Percentiles rank a stretch among this genome's conserved stretches.
phyloP scores from a whole-genome alignment of 2,329 filamentous ascomycete genomes.

The Trichoderma gracile region DNA sequence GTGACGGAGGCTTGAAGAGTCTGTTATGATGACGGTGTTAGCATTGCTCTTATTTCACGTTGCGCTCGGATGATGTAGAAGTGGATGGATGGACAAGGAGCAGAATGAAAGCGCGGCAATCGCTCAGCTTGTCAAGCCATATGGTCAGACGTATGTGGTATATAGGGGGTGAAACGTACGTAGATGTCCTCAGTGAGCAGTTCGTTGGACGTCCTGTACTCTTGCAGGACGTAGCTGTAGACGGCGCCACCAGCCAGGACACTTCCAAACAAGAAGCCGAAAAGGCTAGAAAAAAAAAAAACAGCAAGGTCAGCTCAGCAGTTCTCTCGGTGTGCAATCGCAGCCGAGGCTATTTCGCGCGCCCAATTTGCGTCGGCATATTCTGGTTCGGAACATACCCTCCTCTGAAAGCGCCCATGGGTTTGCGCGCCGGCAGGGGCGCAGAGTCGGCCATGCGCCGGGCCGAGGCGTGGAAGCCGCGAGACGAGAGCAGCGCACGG shows the following conservation, averaged over 20 bases:
- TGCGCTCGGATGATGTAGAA: too few species aligned
- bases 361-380: background rate
- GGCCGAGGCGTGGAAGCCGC: constrained; percentile 54
- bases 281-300: constrained; percentile 58
- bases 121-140: background rate
- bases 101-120: too few species aligned
- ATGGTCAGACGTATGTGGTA: background rate
- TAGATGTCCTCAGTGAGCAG: constrained; percentile 94
- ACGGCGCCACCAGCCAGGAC: constrained; percentile 76
- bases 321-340: background rate
- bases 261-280: constrained; percentile 87
- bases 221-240: constrained; percentile 90
- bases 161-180: constrained; percentile 62
- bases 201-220: constrained; percentile 93
- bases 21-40: constrained; percentile 46
- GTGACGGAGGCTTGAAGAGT: constrained; percentile 85
- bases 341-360: constrained; percentile 20
- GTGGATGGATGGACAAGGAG: background rate
- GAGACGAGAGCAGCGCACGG: constrained; percentile 40
- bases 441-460: constrained; percentile 46
- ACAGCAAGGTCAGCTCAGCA: constrained; percentile 16
- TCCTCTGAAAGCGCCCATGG: constrained; percentile 62
- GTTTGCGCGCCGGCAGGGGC: constrained; percentile 57
- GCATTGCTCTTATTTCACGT: background rate
- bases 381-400: constrained; percentile 47